Evolutionary conservation across 306 rosid species (phyloP), one percentile per base, ranked within the genome.

Genomic region (Heteromeles arbutifolia): DNA sequence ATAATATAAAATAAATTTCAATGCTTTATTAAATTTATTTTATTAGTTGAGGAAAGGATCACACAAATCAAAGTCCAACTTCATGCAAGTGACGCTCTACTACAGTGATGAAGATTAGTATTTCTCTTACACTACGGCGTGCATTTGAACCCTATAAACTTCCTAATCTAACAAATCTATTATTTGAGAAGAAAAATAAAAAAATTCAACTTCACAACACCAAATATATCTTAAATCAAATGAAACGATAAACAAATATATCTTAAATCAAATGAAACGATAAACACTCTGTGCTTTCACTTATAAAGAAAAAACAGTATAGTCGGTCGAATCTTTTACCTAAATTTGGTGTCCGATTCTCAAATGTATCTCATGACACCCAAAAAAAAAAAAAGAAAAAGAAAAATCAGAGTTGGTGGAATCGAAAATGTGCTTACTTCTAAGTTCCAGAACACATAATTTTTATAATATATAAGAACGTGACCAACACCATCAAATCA

Each of bases 401-500:
- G 17, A 61, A 26, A 22, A 1, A 0, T 13, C 1, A n/a, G 39
- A 71, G 37, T 39, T 3, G 75, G 29, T 56, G 32, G 64, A 25
- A 67, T 74, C 67, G 59, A 74, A 68, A 68, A 59, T 80, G 73
- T 52, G 54, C 62, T 8, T 34, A n/a, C n/a, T n/a, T n/a, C n/a
- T n/a, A 39, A 34, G 67, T 61, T 61, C 69, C 64, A 2, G 25
- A 41, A 37, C 17, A 24, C 58, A 11, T 44, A 48, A 50, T 15
- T 50, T 29, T 17, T 44, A 31, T 34, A 24, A 44, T 28, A 67
- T 57, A 22, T 50, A 9, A 14, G 59, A 68, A 77, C 82, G 74
- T 62, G 82, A 70, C 22, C 77, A 76, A 56, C 64, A 82, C 80
- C 70, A 29, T 53, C 31, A 74, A 28, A 61, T 41, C 18, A 39